phyloP scores from a whole-genome alignment of 495 filamentous ascomycete species.

The Venustampulla echinocandica region DNA sequence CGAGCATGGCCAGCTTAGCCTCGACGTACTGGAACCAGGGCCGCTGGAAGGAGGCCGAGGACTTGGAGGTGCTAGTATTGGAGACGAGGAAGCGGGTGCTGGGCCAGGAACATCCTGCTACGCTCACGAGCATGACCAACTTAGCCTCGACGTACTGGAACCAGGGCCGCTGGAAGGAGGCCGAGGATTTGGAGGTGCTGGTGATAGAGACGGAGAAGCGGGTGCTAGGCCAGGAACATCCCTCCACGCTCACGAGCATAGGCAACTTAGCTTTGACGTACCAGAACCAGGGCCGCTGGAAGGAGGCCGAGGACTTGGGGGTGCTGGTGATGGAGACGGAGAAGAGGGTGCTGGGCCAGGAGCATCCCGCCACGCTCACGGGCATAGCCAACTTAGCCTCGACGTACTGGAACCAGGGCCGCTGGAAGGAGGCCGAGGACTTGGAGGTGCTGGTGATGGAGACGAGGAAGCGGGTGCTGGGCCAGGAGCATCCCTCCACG shows the following conservation, averaged over 20 bases:
- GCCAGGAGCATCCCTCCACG: constrained; percentile 22
- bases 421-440: too few relatives aligned
- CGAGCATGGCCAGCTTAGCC: constrained; percentile 24
- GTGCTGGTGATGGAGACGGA: too few relatives aligned
- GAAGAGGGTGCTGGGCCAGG: too few relatives aligned
- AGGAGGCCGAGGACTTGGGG: constrained; percentile 23
- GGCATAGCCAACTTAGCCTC: constrained; percentile 24
- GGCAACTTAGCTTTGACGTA: constrained; percentile 25
- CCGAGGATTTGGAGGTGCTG: constrained; percentile 3
- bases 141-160: constrained; percentile 16
- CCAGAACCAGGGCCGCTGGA: constrained; percentile 19
- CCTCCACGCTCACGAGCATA: constrained; percentile 26
- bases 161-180: constrained; percentile 22
- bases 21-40: constrained; percentile 23
- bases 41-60: constrained; percentile 25
- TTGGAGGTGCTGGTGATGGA: too few relatives aligned
- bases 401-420: constrained; percentile 17
- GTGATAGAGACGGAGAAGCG: constrained; percentile 20
- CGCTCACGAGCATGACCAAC: constrained; percentile 25
- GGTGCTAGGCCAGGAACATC: constrained; percentile 12
- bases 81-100: constrained; percentile 1
- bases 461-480: constrained; percentile 15
- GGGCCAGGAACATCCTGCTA: constrained; percentile 25
- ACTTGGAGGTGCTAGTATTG: constrained; percentile 18
- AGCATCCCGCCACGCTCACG: too few relatives aligned